Evolutionary conservation across 2,329 filamentous ascomycete genomes (phyloP).

Genomic region (Diplodia seriata): DNA sequence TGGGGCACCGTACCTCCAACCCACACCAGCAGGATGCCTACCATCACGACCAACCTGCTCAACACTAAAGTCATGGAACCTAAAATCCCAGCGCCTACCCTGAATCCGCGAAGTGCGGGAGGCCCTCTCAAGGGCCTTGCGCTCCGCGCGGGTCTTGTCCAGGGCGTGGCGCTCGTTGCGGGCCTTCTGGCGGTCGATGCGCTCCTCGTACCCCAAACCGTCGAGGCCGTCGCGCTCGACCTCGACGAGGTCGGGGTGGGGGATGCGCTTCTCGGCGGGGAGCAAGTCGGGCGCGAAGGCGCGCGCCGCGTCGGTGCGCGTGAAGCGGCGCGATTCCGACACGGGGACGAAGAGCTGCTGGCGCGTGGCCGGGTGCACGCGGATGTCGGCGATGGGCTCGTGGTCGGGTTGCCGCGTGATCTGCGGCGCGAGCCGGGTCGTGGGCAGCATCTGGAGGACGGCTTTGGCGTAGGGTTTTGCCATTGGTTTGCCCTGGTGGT

Average conservation of each 20-base stretch:
- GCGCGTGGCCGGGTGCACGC: constrained; percentile 62
- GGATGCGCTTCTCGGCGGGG: constrained; percentile 68
- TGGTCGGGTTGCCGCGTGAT: constrained; percentile 54
- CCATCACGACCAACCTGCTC: constrained; percentile 64
- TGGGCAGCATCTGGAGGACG: constrained; percentile 80
- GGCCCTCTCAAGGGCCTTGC: constrained; percentile 51
- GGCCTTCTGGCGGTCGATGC: constrained; percentile 39
- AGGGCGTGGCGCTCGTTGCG: constrained; percentile 48
- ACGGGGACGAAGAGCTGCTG: constrained; percentile 68
- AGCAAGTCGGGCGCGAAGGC: constrained; percentile 66
- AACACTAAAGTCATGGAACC: constrained; percentile 64
- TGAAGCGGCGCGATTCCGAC: constrained; percentile 69
- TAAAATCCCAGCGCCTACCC: constrained; percentile 65
- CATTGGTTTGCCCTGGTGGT: constrained; percentile 73
- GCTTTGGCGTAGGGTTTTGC: constrained; percentile 79
- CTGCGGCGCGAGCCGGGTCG: constrained; percentile 41
- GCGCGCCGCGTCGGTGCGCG: constrained; percentile 68
- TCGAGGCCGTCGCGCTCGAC: constrained; percentile 48
- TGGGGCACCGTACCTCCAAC: constrained; percentile 67
- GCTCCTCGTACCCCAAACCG: constrained; percentile 46
- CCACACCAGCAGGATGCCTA: constrained; percentile 60
- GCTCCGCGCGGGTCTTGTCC: constrained; percentile 49
- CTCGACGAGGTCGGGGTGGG: constrained; percentile 65
- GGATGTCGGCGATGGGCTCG: constrained; percentile 70
- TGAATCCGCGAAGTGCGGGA: constrained; percentile 47